A percentile compares a stretch with the other conserved stretches of the same genome.
Conservation (phyloP, 768 basidiomycete genomes). For the Boletus rubroflammeus region DNA sequence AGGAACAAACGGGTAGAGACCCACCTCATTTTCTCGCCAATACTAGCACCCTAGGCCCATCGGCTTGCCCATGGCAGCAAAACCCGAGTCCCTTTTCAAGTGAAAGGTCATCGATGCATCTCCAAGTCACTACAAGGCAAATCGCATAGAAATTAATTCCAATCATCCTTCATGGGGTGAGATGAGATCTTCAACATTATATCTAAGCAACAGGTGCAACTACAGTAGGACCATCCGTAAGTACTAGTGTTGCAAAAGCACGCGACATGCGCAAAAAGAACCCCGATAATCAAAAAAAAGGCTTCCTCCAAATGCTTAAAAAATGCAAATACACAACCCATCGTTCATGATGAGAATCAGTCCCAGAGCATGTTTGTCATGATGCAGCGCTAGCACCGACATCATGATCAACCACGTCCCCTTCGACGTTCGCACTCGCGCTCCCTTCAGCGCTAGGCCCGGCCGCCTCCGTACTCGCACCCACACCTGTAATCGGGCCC, state of each 20-base stretch:
- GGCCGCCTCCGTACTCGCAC: neutral
- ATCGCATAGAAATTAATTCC: neutral
- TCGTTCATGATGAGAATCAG: neutral
- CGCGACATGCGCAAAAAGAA: neutral
- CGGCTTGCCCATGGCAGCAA: neutral
- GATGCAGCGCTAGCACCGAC: neutral
- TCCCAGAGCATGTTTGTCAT: conserved; percentile 5
- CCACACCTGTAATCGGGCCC: neutral
- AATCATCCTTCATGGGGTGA: neutral
- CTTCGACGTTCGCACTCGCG: neutral
- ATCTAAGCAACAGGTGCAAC: neutral
- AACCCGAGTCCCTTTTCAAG: neutral
- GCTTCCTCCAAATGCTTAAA: neutral
- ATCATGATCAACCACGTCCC: neutral
- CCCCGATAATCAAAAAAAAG: neutral
- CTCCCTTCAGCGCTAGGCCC: neutral
- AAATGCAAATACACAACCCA: neutral
- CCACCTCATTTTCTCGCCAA: neutral
- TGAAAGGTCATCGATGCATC: neutral
- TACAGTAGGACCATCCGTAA: neutral
- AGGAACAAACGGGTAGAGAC: neutral
- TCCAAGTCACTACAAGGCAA: neutral
- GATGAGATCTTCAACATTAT: neutral
- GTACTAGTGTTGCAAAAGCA: neutral
- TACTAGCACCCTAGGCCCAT: neutral